Percentiles rank a stretch among this genome's conserved stretches.
Conservation (phyloP, 2,329 filamentous ascomycete genomes). For the Cucurbitaria berberidis region DNA sequence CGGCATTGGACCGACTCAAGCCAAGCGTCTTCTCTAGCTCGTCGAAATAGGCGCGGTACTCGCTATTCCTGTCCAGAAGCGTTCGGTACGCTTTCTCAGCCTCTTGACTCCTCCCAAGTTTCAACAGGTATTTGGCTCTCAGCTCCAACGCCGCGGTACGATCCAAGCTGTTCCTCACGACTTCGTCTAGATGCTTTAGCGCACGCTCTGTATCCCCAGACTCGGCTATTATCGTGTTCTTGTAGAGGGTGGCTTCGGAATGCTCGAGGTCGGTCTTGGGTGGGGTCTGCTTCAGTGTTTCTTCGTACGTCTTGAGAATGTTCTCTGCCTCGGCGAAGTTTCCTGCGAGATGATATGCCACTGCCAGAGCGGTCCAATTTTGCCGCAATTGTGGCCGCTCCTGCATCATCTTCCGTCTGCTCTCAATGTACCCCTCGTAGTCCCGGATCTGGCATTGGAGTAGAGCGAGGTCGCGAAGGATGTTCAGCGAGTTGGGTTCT, state of each 20-base stretch:
- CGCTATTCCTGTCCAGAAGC: conserved; percentile 84
- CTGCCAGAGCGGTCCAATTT: conserved; percentile 97
- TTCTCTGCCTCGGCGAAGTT: conserved; percentile 87
- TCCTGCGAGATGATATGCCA: conserved; percentile 90
- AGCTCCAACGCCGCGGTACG: conserved; percentile 84
- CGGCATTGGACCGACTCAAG: conserved; percentile 65
- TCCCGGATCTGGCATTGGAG: conserved; percentile 97
- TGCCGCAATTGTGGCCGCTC: conserved; percentile 80
- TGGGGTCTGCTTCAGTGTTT: conserved; percentile 83
- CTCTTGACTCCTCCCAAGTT: conserved; percentile 77
- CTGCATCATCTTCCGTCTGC: conserved; percentile 85
- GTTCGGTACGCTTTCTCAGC: conserved; percentile 81
- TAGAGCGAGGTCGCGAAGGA: conserved; percentile 89
- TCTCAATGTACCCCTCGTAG: conserved; percentile 91
- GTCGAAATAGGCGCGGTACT: conserved; percentile 86
- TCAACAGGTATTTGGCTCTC: conserved; percentile 81
- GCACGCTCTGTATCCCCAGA: conserved; percentile 82
- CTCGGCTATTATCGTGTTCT: conserved; percentile 93
- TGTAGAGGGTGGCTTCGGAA: conserved; percentile 92
- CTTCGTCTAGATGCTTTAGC: conserved; percentile 81
- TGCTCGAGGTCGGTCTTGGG: conserved; percentile 84
- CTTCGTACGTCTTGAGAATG: conserved; percentile 89
- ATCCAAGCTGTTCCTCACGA: conserved; percentile 80
- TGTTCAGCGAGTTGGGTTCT: conserved; percentile 93
- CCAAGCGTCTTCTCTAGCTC: conserved; percentile 73